phyloP scores from a whole-genome alignment of 2,329 filamentous ascomycete species.

The Ceratocystis albifundus region DNA sequence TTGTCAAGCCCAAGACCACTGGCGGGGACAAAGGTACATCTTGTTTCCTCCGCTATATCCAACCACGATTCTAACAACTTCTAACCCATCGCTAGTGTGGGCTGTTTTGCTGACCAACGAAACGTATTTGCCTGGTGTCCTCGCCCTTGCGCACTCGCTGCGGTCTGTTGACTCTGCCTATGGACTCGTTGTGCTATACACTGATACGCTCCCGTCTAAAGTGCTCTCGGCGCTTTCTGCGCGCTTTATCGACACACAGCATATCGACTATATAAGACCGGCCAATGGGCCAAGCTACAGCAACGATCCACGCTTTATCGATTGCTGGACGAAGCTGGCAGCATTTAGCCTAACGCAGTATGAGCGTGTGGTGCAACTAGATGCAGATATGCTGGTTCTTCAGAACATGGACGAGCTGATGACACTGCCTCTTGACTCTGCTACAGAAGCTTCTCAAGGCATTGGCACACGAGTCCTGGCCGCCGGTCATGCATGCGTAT shows the following conservation, averaged over 20 bases:
- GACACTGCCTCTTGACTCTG: constrained; percentile 59
- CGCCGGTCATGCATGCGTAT: constrained; percentile 72
- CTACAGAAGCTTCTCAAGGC: constrained; percentile 14
- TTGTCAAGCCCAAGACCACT: too few species aligned
- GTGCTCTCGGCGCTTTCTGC: constrained; percentile 49
- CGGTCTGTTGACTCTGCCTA: constrained; percentile 54
- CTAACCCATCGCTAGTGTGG: constrained; percentile 51
- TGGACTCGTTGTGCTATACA: constrained; percentile 73
- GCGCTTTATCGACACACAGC: constrained; percentile 57
- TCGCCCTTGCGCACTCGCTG: constrained; percentile 70
- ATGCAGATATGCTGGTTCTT: constrained; percentile 76
- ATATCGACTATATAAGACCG: constrained; percentile 62
- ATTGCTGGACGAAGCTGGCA: constrained; percentile 80
- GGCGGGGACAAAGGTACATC: background rate
- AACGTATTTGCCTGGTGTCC: constrained; percentile 66
- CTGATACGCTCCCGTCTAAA: constrained; percentile 54
- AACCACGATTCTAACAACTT: background rate
- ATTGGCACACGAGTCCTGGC: constrained; percentile 53
- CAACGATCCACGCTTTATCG: constrained; percentile 73
- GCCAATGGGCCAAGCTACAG: constrained; percentile 53
- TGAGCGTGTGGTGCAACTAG: constrained; percentile 67
- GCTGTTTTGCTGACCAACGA: constrained; percentile 78
- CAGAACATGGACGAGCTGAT: constrained; percentile 89
- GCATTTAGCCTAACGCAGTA: constrained; percentile 69
- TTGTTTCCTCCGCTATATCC: background rate